Evolutionary conservation across 768 basidiomycete genomes (phyloP).

Genomic region (Lanmaoa rubissima): DNA sequence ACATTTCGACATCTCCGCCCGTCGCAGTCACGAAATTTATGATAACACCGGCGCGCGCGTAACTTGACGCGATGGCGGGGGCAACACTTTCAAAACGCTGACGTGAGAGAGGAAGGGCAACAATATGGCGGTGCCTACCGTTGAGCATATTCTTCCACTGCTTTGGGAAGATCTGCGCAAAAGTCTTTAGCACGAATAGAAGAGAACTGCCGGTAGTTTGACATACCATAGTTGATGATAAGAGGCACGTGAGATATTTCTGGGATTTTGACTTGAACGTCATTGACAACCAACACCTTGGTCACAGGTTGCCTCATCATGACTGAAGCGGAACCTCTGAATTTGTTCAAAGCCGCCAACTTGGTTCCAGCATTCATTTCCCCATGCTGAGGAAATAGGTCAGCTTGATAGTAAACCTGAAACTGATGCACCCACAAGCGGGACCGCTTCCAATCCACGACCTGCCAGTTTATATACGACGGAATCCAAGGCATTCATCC

Average conservation of each 20-base stretch:
- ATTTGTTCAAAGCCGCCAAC: constrained; percentile 80
- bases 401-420: constrained; percentile 4
- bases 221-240: constrained; percentile 89
- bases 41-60: constrained; percentile 86
- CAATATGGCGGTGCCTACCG: constrained; percentile 49
- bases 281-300: constrained; percentile 88
- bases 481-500: constrained; percentile 81
- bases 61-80: constrained; percentile 80
- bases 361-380: constrained; percentile 88
- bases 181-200: constrained; percentile 11
- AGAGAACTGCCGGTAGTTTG: background rate
- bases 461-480: constrained; percentile 89
- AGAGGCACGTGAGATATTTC: constrained; percentile 90
- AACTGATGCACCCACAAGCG: constrained; percentile 60
- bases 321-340: constrained; percentile 54
- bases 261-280: constrained; percentile 86
- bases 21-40: constrained; percentile 98
- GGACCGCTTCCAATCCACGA: constrained; percentile 83
- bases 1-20: constrained; percentile 97
- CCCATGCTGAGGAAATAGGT: constrained; percentile 58
- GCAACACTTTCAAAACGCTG: constrained; percentile 55
- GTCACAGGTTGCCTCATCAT: constrained; percentile 64
- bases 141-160: constrained; percentile 96
- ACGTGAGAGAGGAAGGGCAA: constrained; percentile 6
- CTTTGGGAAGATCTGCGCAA: constrained; percentile 77